Percentiles rank a stretch among this genome's conserved stretches.
Conservation (phyloP, 1,284 basidiomycete genomes). For the Pyrrhoderma noxium region DNA sequence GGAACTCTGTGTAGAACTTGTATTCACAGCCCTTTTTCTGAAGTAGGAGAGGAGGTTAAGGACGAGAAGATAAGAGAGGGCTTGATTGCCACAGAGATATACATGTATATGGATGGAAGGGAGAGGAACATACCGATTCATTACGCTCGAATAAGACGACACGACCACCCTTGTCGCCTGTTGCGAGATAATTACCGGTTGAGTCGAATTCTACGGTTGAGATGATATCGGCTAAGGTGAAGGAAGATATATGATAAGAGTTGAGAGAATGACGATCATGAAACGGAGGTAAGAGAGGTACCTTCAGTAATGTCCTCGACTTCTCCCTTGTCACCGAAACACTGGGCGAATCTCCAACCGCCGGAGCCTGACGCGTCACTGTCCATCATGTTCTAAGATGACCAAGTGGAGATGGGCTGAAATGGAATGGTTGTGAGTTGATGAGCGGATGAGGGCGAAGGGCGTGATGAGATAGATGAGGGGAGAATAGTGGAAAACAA, state of each 20-base stretch:
- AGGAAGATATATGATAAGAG: slow-evolving; percentile 21
- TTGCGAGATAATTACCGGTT: slow-evolving; percentile 98
- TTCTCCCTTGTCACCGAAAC: slow-evolving; percentile 98
- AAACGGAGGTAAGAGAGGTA: slow-evolving; percentile 27
- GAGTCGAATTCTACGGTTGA: slow-evolving; percentile 99
- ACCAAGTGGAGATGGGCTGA: slow-evolving; percentile 16
- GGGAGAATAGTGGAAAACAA: neutral
- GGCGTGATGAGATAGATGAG: slow-evolving; percentile 13
- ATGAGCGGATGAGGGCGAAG: slow-evolving; percentile 22
- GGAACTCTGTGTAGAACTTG: slow-evolving; percentile 99
- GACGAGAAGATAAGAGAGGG: slow-evolving; percentile 23
- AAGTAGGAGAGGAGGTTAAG: slow-evolving; percentile 12
- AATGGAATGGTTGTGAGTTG: slow-evolving; percentile 12
- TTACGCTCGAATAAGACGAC: slow-evolving; percentile 99
- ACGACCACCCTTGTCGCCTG: slow-evolving; percentile 98
- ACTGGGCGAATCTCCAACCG: slow-evolving; percentile 98
- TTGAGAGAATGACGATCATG: slow-evolving; percentile 22
- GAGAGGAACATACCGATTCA: slow-evolving; percentile 67
- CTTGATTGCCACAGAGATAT: neutral
- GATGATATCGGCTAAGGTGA: slow-evolving; percentile 87
- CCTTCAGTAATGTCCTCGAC: slow-evolving; percentile 99
- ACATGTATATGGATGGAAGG: neutral
- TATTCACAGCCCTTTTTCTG: slow-evolving; percentile 99
- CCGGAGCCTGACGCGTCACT: slow-evolving; percentile 79
- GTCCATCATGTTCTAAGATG: slow-evolving; percentile 41